phyloP scores from a whole-genome alignment of 2,329 filamentous ascomycete genomes.

The Lecanicillium sp. region DNA sequence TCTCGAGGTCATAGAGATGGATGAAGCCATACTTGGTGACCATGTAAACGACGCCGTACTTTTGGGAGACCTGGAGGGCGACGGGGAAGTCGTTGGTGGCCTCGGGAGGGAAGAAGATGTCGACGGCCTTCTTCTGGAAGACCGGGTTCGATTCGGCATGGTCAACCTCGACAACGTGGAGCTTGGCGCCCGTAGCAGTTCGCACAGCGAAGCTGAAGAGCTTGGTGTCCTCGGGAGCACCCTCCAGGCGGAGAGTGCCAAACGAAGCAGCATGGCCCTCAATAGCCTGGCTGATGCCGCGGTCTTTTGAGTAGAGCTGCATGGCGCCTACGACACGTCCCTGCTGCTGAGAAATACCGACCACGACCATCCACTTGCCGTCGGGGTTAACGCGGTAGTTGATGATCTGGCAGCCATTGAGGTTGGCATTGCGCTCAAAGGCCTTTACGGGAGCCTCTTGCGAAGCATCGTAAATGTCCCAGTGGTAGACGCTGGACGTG shows the following conservation, averaged over 20 bases:
- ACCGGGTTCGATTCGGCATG: conserved; percentile 81
- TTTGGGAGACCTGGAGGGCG: conserved; percentile 91
- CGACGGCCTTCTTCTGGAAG: conserved; percentile 93
- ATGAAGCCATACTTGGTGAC: conserved; percentile 99
- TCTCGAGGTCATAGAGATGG: conserved; percentile 96
- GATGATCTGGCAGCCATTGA: conserved; percentile 94
- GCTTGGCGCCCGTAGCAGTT: conserved; percentile 80
- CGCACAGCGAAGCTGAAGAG: conserved; percentile 96
- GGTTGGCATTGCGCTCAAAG: conserved; percentile 89
- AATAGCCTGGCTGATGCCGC: conserved; percentile 95
- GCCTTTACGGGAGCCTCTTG: conserved; percentile 79
- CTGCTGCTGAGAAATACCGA: conserved; percentile 89
- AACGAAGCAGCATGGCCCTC: conserved; percentile 96
- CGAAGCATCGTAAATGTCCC: conserved; percentile 85
- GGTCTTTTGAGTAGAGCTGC: conserved; percentile 94
- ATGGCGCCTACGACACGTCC: conserved; percentile 92
- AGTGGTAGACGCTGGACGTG: conserved; percentile 87
- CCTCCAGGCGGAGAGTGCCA: conserved; percentile 80
- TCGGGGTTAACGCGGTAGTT: conserved; percentile 96
- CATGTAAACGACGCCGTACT: conserved; percentile 94
- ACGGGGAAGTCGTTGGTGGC: conserved; percentile 97
- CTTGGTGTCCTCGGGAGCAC: conserved; percentile 83
- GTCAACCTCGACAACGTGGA: conserved; percentile 97
- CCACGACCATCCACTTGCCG: conserved; percentile 96
- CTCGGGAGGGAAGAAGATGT: conserved; percentile 95